These are phyloP conservation scores for Hemisphaericaspora xylofermentans DNA, from an alignment of 1,139 yeast species.

Conservation along the genomic window DNA sequence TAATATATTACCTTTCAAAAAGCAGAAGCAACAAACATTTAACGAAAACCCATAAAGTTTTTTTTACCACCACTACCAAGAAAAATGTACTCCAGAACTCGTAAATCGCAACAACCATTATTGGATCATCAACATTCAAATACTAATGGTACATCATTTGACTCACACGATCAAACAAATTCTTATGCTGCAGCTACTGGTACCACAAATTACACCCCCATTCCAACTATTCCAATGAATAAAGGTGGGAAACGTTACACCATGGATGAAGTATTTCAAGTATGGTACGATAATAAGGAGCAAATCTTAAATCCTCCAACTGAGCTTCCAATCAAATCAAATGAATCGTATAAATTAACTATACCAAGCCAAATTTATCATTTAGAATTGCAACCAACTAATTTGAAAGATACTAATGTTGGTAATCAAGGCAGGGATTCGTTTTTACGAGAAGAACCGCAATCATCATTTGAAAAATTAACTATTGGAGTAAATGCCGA, in stretches of 20 bases:
- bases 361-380: constrained; percentile 39
- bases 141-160: constrained; percentile 10
- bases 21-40: no score
- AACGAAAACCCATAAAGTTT: no score
- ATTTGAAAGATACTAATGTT: constrained; percentile 3
- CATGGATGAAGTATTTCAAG: constrained; percentile 52
- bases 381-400: constrained; percentile 27
- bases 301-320: constrained; percentile 25
- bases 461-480: constrained; percentile 13
- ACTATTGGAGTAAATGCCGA: constrained; percentile 9
- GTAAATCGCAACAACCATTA: constrained; percentile 13
- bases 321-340: constrained; percentile 25
- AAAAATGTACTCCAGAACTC: constrained; percentile 16
- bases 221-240: constrained; percentile 35
- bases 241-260: constrained; percentile 42
- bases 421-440: constrained; percentile 1
- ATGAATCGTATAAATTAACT: constrained; percentile 31
- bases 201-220: constrained; percentile 3
- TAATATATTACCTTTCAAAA: background rate
- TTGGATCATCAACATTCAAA: constrained; percentile 9
- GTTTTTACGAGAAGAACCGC: constrained; percentile 10
- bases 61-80: background rate
- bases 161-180: constrained; percentile 4
- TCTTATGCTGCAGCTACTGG: constrained; percentile 3
- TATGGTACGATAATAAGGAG: constrained; percentile 50